A percentile compares a stretch with the other conserved stretches of the same genome.
Conservation (phyloP, 1,284 basidiomycete genomes). For the Marasmius sp. region DNA sequence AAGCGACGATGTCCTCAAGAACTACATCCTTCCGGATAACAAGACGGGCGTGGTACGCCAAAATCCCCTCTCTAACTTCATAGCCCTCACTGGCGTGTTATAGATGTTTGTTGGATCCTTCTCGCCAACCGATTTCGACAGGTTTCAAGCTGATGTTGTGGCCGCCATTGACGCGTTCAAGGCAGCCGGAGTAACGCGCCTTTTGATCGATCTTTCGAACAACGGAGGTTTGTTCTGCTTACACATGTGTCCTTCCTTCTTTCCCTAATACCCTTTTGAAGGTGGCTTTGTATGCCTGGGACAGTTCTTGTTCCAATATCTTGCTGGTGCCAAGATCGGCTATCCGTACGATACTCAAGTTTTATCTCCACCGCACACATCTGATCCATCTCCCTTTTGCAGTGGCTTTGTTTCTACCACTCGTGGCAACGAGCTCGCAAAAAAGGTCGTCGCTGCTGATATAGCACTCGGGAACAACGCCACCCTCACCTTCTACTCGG, state of each 20-base stretch:
- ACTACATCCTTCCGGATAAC: constrained; percentile 56
- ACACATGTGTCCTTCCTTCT: constrained; percentile 3
- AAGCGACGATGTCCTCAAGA: constrained; percentile 56
- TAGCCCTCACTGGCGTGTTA: neutral
- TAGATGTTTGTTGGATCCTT: constrained; percentile 68
- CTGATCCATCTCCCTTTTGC: neutral
- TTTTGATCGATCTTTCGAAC: constrained; percentile 61
- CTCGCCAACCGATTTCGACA: constrained; percentile 42
- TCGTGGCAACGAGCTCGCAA: constrained; percentile 55
- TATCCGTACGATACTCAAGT: constrained; percentile 42
- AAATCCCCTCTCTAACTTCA: neutral
- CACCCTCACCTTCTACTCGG: constrained; percentile 41
- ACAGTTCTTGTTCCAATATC: constrained; percentile 57
- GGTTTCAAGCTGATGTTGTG: constrained; percentile 55
- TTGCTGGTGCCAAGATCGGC: constrained; percentile 49
- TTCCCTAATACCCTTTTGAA: constrained; percentile 18
- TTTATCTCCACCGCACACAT: neutral
- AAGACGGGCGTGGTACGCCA: constrained; percentile 57
- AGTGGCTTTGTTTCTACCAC: constrained; percentile 55
- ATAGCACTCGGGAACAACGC: constrained; percentile 44
- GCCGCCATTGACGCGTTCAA: constrained; percentile 48
- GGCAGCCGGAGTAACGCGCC: constrained; percentile 44
- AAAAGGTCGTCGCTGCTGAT: constrained; percentile 53
- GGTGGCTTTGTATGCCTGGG: constrained; percentile 64
- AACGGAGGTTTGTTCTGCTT: constrained; percentile 48